A percentile compares a stretch with the other conserved stretches of the same genome.
phyloP scores from a whole-genome alignment of 1,284 basidiomycete species.

The Neolentinus lepideus region DNA sequence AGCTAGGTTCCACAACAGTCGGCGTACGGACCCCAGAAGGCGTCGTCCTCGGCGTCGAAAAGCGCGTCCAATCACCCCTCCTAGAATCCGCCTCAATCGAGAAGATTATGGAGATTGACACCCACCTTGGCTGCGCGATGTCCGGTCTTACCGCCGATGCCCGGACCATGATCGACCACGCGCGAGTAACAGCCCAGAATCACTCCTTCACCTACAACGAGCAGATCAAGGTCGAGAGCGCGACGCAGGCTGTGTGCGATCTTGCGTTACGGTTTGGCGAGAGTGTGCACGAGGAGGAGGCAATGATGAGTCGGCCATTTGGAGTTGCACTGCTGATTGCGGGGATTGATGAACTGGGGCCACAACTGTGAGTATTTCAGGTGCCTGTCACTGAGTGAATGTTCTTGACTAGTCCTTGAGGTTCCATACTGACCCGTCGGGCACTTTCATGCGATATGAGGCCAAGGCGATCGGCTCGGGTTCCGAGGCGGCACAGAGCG shows the following conservation, averaged over 20 bases:
- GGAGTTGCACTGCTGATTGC: slow-evolving; percentile 97
- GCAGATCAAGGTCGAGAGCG: slow-evolving; percentile 93
- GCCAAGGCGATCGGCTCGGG: slow-evolving; percentile 99
- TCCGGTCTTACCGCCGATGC: slow-evolving; percentile 97
- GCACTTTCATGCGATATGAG: slow-evolving; percentile 94
- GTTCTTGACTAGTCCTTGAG: slow-evolving; percentile 31
- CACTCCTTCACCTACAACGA: slow-evolving; percentile 98
- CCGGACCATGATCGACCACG: slow-evolving; percentile 99
- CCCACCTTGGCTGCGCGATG: slow-evolving; percentile 97
- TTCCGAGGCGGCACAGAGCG: slow-evolving; percentile 95
- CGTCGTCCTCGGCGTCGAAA: slow-evolving; percentile 94
- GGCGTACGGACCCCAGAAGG: slow-evolving; percentile 86
- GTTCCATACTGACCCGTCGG: slow-evolving; percentile 98
- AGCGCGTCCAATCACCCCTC: slow-evolving; percentile 95
- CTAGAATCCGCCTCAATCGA: slow-evolving; percentile 96
- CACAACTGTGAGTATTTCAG: slow-evolving; percentile 71
- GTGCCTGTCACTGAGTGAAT: neutral
- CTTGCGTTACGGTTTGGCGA: slow-evolving; percentile 96
- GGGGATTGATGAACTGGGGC: slow-evolving; percentile 93
- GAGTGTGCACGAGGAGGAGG: slow-evolving; percentile 97
- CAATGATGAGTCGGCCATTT: slow-evolving; percentile 99
- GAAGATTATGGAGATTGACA: slow-evolving; percentile 99
- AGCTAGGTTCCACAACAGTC: slow-evolving; percentile 98
- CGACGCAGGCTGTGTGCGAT: slow-evolving; percentile 97
- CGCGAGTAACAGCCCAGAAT: slow-evolving; percentile 94